Base-by-base conservation (phyloP, 768 basidiomycete species). In the Xerocomus brunneocitrinus region DNA sequence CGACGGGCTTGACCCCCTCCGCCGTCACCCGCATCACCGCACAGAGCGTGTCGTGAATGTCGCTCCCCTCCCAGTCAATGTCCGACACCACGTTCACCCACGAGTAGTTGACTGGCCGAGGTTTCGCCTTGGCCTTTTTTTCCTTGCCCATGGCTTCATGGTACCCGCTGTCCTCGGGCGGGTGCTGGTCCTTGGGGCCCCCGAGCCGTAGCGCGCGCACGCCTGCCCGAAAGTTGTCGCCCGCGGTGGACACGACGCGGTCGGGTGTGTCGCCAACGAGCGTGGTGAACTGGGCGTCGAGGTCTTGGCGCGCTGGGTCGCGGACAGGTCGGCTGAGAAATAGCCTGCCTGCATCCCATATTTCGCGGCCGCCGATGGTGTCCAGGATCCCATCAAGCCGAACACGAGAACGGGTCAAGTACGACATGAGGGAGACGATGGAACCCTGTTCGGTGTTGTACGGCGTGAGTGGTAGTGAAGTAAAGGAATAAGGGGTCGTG, bases 21-120 rank as follows among this genome's bases (percentile, higher is more conserved):
- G 67, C 65, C 3, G 74, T 74, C 63, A 78, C 63, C 25, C 62
- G 64, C 44, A 73, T 55, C 40, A 79, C 69, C 7, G 72, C 71
- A 19, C 64, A 72, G 3, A 81, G 63, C 32, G 77, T 73, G 48
- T 82, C 78, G 14, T 82, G 74, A 49, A 91, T 78, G 65, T 90
- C 85, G 52, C 82, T 78, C 27, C 91, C 91, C 61, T 91, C 87
- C 77, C 83, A 85, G 67, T 92, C 91, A 30, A 91, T 81, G 64
- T 91, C 91, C 55, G 87, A 86, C 34, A 82, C 81, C 36, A 83
- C 73, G 63, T 81, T 84, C n/a, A 92, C 81, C 89, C 90, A 93
- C 19, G 85, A 82, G 67, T 92, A 92, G 44, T 82, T 83, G 28
- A 89, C 82, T 53, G 68, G 63, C n/a, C 74, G 71, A 39, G 67